Percentiles rank a stretch among this genome's conserved stretches.
Conservation (phyloP, 2,329 filamentous ascomycete species). For the Aspergillus cejpii region DNA sequence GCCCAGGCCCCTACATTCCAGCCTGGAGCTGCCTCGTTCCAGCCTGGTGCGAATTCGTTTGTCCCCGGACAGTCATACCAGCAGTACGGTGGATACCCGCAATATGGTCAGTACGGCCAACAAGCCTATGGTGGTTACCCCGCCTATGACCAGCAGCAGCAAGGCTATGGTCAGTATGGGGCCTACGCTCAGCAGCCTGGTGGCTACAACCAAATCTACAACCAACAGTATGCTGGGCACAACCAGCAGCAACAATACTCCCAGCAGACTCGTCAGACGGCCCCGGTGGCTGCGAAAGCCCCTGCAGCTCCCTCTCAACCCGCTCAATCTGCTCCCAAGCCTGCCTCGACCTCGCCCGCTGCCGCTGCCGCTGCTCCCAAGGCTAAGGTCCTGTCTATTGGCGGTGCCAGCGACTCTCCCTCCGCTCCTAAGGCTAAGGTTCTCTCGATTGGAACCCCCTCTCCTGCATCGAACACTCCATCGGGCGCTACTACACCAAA, state of each 20-base stretch:
- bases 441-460: conserved; percentile 61
- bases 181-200: conserved; percentile 38
- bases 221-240: conserved; percentile 58
- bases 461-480: conserved; percentile 29
- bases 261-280: conserved; percentile 40
- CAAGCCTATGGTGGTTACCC: conserved; percentile 45
- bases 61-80: conserved; percentile 65
- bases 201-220: conserved; percentile 37
- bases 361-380: conserved; percentile 45
- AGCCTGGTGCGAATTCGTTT: conserved; percentile 63
- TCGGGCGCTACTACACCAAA: conserved; percentile 48
- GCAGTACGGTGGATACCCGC: conserved; percentile 51
- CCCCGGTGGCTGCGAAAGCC: conserved; percentile 38
- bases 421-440: conserved; percentile 57
- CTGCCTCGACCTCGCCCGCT: conserved; percentile 32
- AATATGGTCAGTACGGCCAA: conserved; percentile 41
- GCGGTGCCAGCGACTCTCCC: too few relatives aligned
- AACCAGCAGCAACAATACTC: conserved; percentile 34
- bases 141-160: conserved; percentile 47
- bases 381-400: conserved; percentile 45
- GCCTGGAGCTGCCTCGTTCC: conserved; percentile 58
- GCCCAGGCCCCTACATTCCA: conserved; percentile 53
- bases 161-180: conserved; percentile 41
- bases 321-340: conserved; percentile 46
- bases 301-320: conserved; percentile 39